These are phyloP conservation scores for Kazachstania sp. DNA, from an alignment of 1,139 yeast genomes.

Conservation along the genomic window DNA sequence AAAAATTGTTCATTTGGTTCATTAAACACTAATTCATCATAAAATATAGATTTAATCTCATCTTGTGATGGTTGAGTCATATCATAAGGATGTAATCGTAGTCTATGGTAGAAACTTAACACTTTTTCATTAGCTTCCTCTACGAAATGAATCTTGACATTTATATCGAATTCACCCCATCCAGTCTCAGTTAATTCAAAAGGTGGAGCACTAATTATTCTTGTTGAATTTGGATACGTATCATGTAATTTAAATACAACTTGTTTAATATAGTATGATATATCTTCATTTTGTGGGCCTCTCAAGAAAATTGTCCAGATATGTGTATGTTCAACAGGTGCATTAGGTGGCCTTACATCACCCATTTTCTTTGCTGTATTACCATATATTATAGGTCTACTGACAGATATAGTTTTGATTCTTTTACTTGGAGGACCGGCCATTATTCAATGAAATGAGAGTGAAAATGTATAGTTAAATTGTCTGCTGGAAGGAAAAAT, in stretches of 20 bases:
- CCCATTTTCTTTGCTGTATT: constrained; percentile 72
- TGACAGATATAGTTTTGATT: constrained; percentile 59
- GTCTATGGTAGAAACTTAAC: constrained; percentile 75
- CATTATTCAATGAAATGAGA: constrained; percentile 10
- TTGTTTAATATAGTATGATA: constrained; percentile 75
- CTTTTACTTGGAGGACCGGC: constrained; percentile 24
- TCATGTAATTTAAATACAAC: constrained; percentile 94
- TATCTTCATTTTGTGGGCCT: constrained; percentile 75
- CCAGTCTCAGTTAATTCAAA: constrained; percentile 98
- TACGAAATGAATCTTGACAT: constrained; percentile 77
- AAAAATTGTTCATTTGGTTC: constrained; percentile 92
- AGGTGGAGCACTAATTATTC: constrained; percentile 84
- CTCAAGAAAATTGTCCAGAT: constrained; percentile 89
- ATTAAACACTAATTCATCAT: constrained; percentile 87
- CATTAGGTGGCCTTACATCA: constrained; percentile 52
- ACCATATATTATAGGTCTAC: constrained; percentile 83
- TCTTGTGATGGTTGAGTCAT: constrained; percentile 24
- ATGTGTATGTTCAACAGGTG: constrained; percentile 90
- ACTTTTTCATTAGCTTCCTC: constrained; percentile 84
- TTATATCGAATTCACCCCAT: constrained; percentile 98
- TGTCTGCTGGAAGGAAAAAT: too few relatives aligned
- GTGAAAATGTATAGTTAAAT: too few relatives aligned
- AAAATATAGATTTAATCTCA: constrained; percentile 59
- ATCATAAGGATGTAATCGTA: constrained; percentile 85
- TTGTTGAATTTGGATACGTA: constrained; percentile 76